Evolutionary conservation across 805 yeast species (phyloP).

Genomic region (Hanseniaspora vineae): DNA sequence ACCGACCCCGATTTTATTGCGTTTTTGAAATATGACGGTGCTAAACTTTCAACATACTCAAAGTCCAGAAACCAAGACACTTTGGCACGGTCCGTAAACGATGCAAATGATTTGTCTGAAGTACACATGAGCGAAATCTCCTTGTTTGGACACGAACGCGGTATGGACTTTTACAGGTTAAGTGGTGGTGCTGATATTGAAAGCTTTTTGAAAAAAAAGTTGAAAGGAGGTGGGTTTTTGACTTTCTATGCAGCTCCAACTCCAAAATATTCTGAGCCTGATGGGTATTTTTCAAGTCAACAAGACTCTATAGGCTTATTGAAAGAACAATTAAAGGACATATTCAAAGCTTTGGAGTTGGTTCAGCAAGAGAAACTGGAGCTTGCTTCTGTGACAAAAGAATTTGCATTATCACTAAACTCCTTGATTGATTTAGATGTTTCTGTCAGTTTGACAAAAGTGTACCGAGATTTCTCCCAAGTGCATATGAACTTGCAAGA

Average conservation of each 20-base stretch:
- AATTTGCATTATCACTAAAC: constrained; percentile 42
- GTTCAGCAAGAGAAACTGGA: constrained; percentile 69
- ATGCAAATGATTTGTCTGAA: constrained; percentile 28
- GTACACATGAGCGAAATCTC: constrained; percentile 21
- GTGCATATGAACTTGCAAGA: constrained; percentile 62
- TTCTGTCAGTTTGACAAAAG: constrained; percentile 47
- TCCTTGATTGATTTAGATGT: constrained; percentile 65
- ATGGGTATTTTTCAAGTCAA: constrained; percentile 61
- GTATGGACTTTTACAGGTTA: constrained; percentile 7
- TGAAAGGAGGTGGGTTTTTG: constrained; percentile 1
- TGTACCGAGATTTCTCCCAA: constrained; percentile 57
- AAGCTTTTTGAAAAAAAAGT: constrained; percentile 3
- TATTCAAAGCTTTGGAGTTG: constrained; percentile 58
- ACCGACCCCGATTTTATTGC: constrained; percentile 64
- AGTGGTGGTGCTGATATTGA: constrained; percentile 5
- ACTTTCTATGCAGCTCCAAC: background rate
- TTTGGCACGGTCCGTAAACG: constrained; percentile 37
- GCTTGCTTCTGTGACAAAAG: constrained; percentile 53
- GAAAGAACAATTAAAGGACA: constrained; percentile 57
- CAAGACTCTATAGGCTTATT: constrained; percentile 55
- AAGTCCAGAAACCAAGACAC: constrained; percentile 54
- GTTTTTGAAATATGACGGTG: constrained; percentile 51
- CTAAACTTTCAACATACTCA: constrained; percentile 53
- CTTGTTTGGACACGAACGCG: constrained; percentile 23
- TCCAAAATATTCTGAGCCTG: constrained; percentile 62